phyloP scores from a whole-genome alignment of 73 alveolate genomes.

The Paramecium tetraurelia region DNA sequence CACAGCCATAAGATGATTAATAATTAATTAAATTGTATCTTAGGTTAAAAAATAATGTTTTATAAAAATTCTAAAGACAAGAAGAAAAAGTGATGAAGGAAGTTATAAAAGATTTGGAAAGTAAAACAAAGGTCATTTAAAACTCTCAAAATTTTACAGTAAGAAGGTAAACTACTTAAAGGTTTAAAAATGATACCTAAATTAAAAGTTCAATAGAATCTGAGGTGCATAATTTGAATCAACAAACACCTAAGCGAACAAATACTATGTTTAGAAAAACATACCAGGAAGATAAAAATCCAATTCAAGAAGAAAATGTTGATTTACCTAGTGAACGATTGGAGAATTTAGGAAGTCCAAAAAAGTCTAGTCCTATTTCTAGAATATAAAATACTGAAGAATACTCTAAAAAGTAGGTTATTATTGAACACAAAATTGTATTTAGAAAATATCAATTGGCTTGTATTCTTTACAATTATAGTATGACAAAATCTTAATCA shows the following conservation, averaged over 20 bases:
- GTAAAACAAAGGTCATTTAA: background rate
- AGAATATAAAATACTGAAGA: background rate
- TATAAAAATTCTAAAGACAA: background rate
- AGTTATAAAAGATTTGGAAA: background rate
- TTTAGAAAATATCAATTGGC: slow-evolving; percentile 44
- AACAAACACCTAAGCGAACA: background rate
- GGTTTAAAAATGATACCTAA: background rate
- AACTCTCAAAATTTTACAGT: background rate
- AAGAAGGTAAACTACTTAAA: background rate
- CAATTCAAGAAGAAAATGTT: background rate
- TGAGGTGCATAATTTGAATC: background rate
- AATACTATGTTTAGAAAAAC: background rate
- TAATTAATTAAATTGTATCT: background rate
- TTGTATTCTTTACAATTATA: background rate
- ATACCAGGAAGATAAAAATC: background rate
- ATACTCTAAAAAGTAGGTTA: background rate
- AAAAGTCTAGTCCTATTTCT: background rate
- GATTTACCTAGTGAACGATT: background rate
- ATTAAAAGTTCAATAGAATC: background rate
- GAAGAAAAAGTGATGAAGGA: background rate
- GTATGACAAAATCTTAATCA: background rate
- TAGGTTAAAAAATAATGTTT: background rate
- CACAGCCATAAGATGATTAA: background rate
- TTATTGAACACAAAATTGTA: background rate
- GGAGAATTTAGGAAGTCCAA: background rate